Evolutionary conservation across 2,329 filamentous ascomycete genomes (phyloP), one percentile per base, ranked within the genome.

Genomic region (Xylariaceae sp.): DNA sequence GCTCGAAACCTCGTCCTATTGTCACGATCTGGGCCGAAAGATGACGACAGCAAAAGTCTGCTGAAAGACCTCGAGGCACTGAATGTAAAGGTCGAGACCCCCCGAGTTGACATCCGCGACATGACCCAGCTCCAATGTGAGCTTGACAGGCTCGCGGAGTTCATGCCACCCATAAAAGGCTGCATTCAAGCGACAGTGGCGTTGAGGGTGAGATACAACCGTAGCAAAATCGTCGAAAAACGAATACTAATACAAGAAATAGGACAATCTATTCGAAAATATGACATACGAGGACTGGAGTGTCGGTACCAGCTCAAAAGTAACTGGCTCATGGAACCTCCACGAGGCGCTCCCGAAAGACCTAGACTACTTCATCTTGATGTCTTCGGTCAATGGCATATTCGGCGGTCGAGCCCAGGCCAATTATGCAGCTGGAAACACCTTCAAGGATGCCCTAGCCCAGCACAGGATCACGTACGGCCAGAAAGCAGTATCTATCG

Each of bases 361-460:
- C 5, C 28, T 45, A 2, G 57, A 61, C 25, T 65, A 64, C 46
- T 65, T 64, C 34, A 39, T 63, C 16, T 49, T 61, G 36, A 39
- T 64, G 1, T 59, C 58, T 2, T 64, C 61, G 1, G 43, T 59
- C 2, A 46, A 49, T 9, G 57, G 58, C 1, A 45, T 63, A n/a
- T 39, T 56, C 12, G 61, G 61, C 6, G 52, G 49, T 19, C 38
- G 44, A 13, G 47, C 46, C 1, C 61, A 64, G 37, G 45, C 52
- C 18, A 63, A 64, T 35, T 64, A 65, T 37, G 46, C 55, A 3
- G 59, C 60, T 3, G 59, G 50, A 5, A 57, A 56, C 25, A 53
- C 55, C 1, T 64, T 53, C 42, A 51, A 59, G 15, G 40, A 45
- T 12, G 30, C 24, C 5, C 33, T 56, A 1, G 44, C 44, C 2